Evolutionary conservation across 2,329 filamentous ascomycete genomes (phyloP), one percentile per base, ranked within the genome.

Genomic region (Ophiostoma fasciatum): DNA sequence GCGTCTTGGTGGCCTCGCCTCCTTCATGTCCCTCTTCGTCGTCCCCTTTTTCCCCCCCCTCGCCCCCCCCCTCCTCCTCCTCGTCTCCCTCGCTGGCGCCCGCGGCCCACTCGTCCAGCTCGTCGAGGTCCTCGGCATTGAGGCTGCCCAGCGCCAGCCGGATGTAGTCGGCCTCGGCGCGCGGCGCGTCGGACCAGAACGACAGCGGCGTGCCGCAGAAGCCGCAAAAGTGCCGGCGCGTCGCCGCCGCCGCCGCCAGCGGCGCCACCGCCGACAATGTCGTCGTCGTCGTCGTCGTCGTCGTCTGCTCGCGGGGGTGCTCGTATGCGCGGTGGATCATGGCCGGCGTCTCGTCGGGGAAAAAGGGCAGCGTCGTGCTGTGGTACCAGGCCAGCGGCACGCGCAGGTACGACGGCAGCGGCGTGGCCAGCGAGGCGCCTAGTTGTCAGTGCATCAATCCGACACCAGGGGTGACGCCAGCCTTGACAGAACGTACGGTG

Each of bases 161-260:
- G 59, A 94, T 84, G 51, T 71, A 88, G 7, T 85, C 74, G 11
- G 78, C 78, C 52, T 90, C 82, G 35, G 64, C 64, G 1, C 57
- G 60, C 0, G 81, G 79, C 18, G 71, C 58, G 54, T 93, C 85
- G 31, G 75, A 78, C 84, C 84, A 94, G 48, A 78, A 83, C 0
- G 78, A 79, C 36, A 94, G 62, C 11, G 82, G 80, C 0, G 85
- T 93, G 35, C 87, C 87, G 54, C 87, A 94, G 60, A 81, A 92
- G 18, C 87, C 87, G 58, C 87, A 94, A 57, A 94, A 94, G 46
- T 84, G 72, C 33, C 82, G 74, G 52, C 79, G 74, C 1, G 71
- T 64, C 47, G 69, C 59, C 35, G 66, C 64, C 35, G 70, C 68
- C 46, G 63, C 59, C 3, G 63, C 63, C n/a, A 18, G 18, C 21